A percentile compares a stretch with the other conserved stretches of the same genome.
Conservation (phyloP, 1,284 basidiomycete genomes). For the Marasmius sp. region DNA sequence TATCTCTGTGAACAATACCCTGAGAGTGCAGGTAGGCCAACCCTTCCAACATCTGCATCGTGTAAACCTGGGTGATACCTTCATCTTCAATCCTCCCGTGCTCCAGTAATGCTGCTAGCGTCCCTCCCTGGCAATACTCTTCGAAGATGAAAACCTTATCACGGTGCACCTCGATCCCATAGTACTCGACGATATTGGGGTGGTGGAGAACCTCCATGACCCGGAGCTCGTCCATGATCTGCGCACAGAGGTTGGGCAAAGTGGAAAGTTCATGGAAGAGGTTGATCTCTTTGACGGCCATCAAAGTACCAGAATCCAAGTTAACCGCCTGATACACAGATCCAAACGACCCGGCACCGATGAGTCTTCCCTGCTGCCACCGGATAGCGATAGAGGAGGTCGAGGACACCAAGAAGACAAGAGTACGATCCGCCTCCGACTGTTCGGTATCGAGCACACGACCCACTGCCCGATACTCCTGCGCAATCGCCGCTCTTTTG, state of each 20-base stretch:
- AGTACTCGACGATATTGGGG: conserved; percentile 98
- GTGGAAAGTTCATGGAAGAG: conserved; percentile 87
- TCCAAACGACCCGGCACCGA: conserved; percentile 96
- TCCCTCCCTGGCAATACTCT: conserved; percentile 97
- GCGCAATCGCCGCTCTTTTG: conserved; percentile 56
- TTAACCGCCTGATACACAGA: conserved; percentile 98
- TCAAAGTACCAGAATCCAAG: conserved; percentile 92
- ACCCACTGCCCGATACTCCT: conserved; percentile 77
- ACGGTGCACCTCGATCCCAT: conserved; percentile 98
- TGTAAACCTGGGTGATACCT: conserved; percentile 93
- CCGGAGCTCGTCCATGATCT: conserved; percentile 95
- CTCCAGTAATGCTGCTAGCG: conserved; percentile 86
- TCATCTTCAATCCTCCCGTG: conserved; percentile 98
- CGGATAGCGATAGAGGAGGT: conserved; percentile 94
- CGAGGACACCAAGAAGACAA: conserved; percentile 90
- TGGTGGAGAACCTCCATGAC: conserved; percentile 99
- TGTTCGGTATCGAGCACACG: conserved; percentile 91
- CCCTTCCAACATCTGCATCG: conserved; percentile 96
- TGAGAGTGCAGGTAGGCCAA: conserved; percentile 94
- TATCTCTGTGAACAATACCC: conserved; percentile 94
- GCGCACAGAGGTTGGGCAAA: conserved; percentile 81
- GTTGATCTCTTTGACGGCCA: conserved; percentile 99
- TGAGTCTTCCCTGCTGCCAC: conserved; percentile 98
- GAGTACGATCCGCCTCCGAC: conserved; percentile 79
- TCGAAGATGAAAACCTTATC: conserved; percentile 99